Evolutionary conservation across 305 asterid species (phyloP).

Genomic region (Plantago coronopus): DNA sequence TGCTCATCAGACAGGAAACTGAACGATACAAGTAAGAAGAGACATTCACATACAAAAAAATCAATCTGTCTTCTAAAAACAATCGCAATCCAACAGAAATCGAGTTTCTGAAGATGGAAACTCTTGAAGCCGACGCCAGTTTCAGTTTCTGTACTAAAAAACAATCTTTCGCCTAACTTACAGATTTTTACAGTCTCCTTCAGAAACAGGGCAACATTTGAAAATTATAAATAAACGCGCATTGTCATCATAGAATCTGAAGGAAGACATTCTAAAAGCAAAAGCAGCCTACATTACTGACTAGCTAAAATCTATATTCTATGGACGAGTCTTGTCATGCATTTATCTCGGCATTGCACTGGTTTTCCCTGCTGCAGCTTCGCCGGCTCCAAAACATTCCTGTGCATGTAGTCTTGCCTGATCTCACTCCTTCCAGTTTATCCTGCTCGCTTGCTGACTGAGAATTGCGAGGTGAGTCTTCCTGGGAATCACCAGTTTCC

Average conservation of each 20-base stretch:
- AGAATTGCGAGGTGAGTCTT: constrained; percentile 46
- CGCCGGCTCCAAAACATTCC: constrained; percentile 86
- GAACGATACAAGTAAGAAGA: neutral
- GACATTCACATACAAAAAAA: neutral
- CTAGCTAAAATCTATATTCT: constrained; percentile 16
- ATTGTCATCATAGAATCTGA: constrained; percentile 12
- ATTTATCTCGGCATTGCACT: constrained; percentile 76
- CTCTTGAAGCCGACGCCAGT: neutral
- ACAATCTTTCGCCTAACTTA: constrained; percentile 10
- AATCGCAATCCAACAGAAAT: neutral
- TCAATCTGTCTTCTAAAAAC: no score
- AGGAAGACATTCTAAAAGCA: constrained; percentile 4
- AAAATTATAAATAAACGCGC: constrained; percentile 13
- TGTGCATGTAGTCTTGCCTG: constrained; percentile 64
- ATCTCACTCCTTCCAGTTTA: constrained; percentile 47
- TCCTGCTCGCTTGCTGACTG: constrained; percentile 46
- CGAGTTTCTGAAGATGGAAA: neutral
- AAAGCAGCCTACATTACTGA: constrained; percentile 7
- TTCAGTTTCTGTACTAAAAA: constrained; percentile 7
- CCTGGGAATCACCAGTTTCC: constrained; percentile 36
- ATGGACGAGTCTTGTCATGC: constrained; percentile 27
- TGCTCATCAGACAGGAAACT: neutral
- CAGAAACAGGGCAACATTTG: constrained; percentile 15
- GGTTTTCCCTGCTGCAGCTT: constrained; percentile 85
- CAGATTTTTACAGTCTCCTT: constrained; percentile 37